Percentiles rank a stretch among this genome's conserved stretches.
phyloP scores from a whole-genome alignment of 2,329 filamentous ascomycete species.

The Diaporthe ilicicola region DNA sequence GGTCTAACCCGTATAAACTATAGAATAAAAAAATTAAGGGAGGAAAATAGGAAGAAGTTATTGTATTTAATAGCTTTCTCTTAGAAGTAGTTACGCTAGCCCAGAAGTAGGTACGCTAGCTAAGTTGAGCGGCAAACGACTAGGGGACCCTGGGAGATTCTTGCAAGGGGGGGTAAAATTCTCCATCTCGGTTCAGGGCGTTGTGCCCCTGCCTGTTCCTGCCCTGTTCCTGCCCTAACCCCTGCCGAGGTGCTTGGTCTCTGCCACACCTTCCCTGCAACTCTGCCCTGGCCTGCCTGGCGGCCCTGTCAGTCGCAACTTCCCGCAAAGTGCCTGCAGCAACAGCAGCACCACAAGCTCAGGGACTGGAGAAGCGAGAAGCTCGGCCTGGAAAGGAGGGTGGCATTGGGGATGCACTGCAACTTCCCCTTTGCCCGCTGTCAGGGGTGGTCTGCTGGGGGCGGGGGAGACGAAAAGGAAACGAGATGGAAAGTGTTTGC shows the following conservation, averaged over 20 bases:
- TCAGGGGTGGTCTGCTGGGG: not conserved
- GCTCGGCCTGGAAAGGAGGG: constrained; percentile 7
- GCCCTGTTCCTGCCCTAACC: not conserved
- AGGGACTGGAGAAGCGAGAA: not conserved
- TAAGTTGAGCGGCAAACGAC: too few species aligned
- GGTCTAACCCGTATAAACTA: too few species aligned
- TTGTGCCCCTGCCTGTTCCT: not conserved
- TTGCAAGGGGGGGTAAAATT: too few species aligned
- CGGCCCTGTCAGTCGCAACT: constrained; percentile 18
- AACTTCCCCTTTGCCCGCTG: constrained; percentile 13
- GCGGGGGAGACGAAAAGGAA: not conserved
- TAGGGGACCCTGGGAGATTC: too few species aligned
- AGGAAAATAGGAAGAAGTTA: too few species aligned
- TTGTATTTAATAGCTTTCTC: too few species aligned
- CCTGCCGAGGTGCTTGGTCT: not conserved
- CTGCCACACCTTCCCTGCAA: constrained; percentile 11
- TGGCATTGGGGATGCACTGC: not conserved
- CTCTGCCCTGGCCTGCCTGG: too few species aligned
- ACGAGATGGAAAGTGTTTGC: not conserved
- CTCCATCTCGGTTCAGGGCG: too few species aligned
- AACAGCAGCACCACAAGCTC: not conserved
- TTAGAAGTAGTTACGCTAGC: too few species aligned
- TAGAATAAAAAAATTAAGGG: too few species aligned
- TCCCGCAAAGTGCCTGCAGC: constrained; percentile 23
- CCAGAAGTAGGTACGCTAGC: too few species aligned